Evolutionary conservation across 805 yeast species (phyloP).

Genomic region (Saturnispora kantuleensis): DNA sequence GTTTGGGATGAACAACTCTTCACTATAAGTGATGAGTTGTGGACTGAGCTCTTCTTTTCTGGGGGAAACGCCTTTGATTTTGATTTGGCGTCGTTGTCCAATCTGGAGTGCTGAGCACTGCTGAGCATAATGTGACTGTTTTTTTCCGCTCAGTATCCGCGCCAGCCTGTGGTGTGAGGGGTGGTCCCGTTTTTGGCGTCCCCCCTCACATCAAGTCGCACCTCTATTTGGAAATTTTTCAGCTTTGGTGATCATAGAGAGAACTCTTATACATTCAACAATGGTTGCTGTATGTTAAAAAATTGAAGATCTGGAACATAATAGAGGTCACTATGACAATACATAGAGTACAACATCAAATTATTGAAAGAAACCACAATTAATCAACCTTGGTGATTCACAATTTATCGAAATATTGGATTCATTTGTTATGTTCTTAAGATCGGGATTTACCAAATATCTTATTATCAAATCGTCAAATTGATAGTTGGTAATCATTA

Average conservation of each 20-base stretch:
- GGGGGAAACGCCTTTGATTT: slow-evolving; percentile 4
- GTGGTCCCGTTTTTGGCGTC: neutral
- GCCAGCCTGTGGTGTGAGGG: slow-evolving; percentile 11
- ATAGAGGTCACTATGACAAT: neutral
- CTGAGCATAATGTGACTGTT: slow-evolving; percentile 13
- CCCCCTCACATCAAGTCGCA: neutral
- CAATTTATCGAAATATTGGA: too few relatives aligned
- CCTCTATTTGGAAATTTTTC: slow-evolving; percentile 1
- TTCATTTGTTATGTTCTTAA: too few relatives aligned
- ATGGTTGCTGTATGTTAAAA: slow-evolving; percentile 25
- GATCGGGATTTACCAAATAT: too few relatives aligned
- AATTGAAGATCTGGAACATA: neutral
- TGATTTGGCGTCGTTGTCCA: neutral
- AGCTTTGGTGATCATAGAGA: neutral
- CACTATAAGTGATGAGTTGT: slow-evolving; percentile 59
- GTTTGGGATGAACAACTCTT: slow-evolving; percentile 29
- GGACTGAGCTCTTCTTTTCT: slow-evolving; percentile 45
- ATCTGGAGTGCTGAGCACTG: too few relatives aligned
- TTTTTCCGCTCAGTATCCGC: slow-evolving; percentile 4
- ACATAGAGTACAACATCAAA: neutral
- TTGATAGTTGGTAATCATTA: too few relatives aligned
- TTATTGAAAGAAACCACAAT: neutral
- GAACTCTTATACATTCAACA: slow-evolving; percentile 12
- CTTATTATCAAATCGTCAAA: too few relatives aligned
- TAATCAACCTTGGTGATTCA: neutral